Evolutionary conservation across 345 rosid genomes (phyloP), one percentile per base, ranked within the genome.

Genomic region (Eucalyptus microcorys): DNA sequence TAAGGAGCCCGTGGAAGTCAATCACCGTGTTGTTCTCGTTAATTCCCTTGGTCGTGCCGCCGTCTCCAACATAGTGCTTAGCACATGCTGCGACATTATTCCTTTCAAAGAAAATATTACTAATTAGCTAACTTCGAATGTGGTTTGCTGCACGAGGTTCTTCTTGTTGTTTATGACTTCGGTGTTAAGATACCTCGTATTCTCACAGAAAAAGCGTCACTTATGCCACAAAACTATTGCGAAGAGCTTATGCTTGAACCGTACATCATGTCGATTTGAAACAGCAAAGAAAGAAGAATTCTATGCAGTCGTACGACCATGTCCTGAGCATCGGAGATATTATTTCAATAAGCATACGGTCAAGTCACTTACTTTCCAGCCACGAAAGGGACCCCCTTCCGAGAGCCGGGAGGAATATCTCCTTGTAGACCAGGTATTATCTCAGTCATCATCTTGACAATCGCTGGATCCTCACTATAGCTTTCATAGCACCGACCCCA

Each of bases 21-120:
- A 89, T 90, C 86, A 90, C 91, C 0, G 96, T 95, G 90, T 96
- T 88, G 90, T 96, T 95, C 71, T 94, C 98, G 40, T 96, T 92
- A 19, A 95, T 93, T 61, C 99, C 99, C 15, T 76, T 90, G 10
- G 93, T 68, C 5, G 99, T 96, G 27, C 99, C 99, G 12, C 97
- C 99, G 87, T 96, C 99, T 7, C 97, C 99, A 24, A 96, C 96
- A 87, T 88, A 96, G 90, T 96, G 98, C 91, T 96, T 96, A 7
- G 98, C 97, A 91, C 98, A 95, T 8, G 97, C 95, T 12, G 95
- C 96, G 5, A 96, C 96, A 88, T 94, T 96, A 14, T 90, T 87
- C 92, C 96, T 96, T 90, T 30, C 4, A 59, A 30, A 8, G n/a
- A 14, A 43, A 76, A 49, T 7, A 32, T 86, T 26, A 50, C 57